A percentile compares a stretch with the other conserved stretches of the same genome.
These are phyloP conservation scores for Geranomyces variabilis DNA, from an alignment of 192 early-diverging fungal genomes.

Conservation along the genomic window DNA sequence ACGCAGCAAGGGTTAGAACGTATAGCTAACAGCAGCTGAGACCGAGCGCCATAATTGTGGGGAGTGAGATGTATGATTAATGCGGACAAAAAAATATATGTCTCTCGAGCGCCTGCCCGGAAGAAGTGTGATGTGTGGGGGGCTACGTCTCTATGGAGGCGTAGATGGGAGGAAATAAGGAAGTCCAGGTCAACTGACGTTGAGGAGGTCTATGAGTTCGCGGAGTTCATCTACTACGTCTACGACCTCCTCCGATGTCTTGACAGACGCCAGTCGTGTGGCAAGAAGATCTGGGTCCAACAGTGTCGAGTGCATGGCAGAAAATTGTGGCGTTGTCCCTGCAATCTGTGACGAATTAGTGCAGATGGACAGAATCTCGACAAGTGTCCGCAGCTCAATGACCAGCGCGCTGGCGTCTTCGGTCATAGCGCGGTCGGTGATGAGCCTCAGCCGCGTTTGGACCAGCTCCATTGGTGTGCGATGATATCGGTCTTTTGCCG, in stretches of 20 bases:
- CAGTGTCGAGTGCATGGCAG: constrained; percentile 2
- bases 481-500: constrained; percentile 5
- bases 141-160: no score
- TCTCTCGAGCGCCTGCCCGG: no score
- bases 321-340: not conserved
- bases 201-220: constrained; percentile 1
- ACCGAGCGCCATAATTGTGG: no score
- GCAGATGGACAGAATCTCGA: constrained; percentile 16
- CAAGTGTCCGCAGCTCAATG: constrained; percentile 11
- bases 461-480: constrained; percentile 29
- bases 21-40: no score
- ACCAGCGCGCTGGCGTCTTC: not conserved
- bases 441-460: constrained; percentile 5
- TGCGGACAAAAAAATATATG: no score
- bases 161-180: no score
- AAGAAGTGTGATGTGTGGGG: no score
- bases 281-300: constrained; percentile 11
- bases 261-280: not conserved
- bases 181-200: not conserved
- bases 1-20: no score
- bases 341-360: not conserved
- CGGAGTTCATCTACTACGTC: constrained; percentile 21
- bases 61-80: no score
- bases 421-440: constrained; percentile 1
- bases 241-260: constrained; percentile 11